phyloP scores from a whole-genome alignment of 1,284 basidiomycete species.

The Boletus mariae region DNA sequence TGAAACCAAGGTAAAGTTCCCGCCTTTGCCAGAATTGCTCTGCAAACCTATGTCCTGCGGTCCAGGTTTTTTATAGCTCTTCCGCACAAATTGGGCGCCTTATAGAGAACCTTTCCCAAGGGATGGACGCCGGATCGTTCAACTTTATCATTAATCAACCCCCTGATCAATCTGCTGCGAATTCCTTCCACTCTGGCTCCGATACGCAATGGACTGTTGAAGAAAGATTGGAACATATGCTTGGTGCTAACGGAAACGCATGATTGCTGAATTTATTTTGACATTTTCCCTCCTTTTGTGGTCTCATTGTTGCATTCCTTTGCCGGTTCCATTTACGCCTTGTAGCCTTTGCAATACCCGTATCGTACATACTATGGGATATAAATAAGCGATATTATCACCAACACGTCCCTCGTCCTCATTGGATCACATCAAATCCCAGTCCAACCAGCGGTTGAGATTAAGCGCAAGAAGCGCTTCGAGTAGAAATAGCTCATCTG shows the following conservation, averaged over 20 bases:
- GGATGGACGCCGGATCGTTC: constrained; percentile 76
- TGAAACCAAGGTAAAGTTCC: constrained; percentile 68
- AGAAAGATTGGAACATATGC: constrained; percentile 71
- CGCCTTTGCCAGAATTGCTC: constrained; percentile 17
- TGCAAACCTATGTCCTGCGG: constrained; percentile 10
- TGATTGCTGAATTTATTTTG: constrained; percentile 28
- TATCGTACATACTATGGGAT: constrained; percentile 35
- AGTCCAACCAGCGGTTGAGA: constrained; percentile 72
- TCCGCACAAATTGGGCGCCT: constrained; percentile 74
- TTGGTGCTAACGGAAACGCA: constrained; percentile 50
- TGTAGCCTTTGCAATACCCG: constrained; percentile 24
- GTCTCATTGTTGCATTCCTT: constrained; percentile 11
- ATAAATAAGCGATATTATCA: constrained; percentile 31
- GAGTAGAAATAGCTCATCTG: constrained; percentile 54
- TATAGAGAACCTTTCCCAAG: constrained; percentile 74
- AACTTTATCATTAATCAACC: constrained; percentile 51
- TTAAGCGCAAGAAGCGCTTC: constrained; percentile 62
- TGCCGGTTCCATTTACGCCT: constrained; percentile 13
- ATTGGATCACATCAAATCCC: constrained; percentile 40
- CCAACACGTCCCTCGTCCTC: constrained; percentile 11
- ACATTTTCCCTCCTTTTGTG: constrained; percentile 12
- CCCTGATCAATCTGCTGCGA: constrained; percentile 51
- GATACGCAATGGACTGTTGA: constrained; percentile 69
- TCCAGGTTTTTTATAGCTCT: constrained; percentile 75
- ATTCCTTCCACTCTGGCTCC: constrained; percentile 58